Evolutionary conservation across 768 basidiomycete species (phyloP).

Genomic region (Termitomyces sp.): DNA sequence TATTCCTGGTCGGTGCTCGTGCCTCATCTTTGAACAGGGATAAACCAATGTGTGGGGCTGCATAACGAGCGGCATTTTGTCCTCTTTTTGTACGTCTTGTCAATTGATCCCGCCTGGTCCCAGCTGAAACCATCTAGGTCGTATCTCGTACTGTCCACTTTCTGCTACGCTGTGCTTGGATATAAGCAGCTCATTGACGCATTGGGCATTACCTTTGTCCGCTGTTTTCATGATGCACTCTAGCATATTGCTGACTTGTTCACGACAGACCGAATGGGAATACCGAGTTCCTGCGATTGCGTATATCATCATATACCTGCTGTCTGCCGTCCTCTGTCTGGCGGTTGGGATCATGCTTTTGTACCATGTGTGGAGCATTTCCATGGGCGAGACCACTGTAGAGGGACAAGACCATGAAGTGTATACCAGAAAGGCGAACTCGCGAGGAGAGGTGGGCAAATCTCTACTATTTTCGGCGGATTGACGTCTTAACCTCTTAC

Average conservation of each 20-base stretch:
- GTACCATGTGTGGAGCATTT: constrained; percentile 71
- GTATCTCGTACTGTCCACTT: constrained; percentile 73
- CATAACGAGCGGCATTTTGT: constrained; percentile 96
- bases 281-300: constrained; percentile 60
- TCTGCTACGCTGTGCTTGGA: constrained; percentile 58
- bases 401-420: constrained; percentile 85
- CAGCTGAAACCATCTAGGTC: constrained; percentile 40
- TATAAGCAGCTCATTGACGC: constrained; percentile 55
- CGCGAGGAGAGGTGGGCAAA: constrained; percentile 58
- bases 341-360: constrained; percentile 67
- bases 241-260: not conserved
- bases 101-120: not conserved
- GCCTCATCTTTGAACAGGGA: constrained; percentile 48
- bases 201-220: constrained; percentile 42
- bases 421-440: constrained; percentile 65
- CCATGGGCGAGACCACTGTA: constrained; percentile 80
- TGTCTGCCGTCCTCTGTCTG: constrained; percentile 69
- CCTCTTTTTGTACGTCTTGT: constrained; percentile 76
- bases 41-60: constrained; percentile 95
- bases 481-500: not conserved
- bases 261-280: constrained; percentile 41
- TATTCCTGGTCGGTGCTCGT: not conserved
- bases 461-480: not conserved
- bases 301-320: constrained; percentile 73
- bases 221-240: constrained; percentile 18